phyloP scores from a whole-genome alignment of 345 rosid species.

The Angophora floribunda region DNA sequence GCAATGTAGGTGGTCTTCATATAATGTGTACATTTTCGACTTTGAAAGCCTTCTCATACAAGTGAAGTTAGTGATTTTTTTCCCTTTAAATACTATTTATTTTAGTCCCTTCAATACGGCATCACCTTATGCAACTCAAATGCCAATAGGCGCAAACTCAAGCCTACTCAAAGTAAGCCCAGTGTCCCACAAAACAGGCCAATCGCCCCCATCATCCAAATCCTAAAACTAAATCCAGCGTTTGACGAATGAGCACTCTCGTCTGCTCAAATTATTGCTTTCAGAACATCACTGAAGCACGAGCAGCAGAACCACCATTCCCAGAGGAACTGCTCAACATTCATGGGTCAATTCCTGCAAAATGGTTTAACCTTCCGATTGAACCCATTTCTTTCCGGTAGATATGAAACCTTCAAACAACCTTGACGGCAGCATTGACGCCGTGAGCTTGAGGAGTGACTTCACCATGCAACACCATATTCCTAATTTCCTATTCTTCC shows the following conservation, averaged over 20 bases:
- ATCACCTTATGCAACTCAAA: background rate
- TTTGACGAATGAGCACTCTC: background rate
- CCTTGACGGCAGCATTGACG: background rate
- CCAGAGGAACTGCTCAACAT: background rate
- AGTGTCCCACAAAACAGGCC: background rate
- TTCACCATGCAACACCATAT: background rate
- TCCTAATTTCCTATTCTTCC: background rate
- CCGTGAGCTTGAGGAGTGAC: background rate
- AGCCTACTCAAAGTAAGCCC: background rate
- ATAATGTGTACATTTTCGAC: background rate
- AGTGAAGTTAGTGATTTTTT: background rate
- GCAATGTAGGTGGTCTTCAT: background rate
- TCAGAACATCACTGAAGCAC: background rate
- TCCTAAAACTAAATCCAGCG: background rate
- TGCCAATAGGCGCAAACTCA: background rate
- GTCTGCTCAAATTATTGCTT: background rate
- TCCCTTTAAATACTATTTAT: background rate
- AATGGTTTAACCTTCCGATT: background rate
- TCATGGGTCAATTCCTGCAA: background rate
- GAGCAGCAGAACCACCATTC: background rate
- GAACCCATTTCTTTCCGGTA: background rate
- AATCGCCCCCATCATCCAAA: background rate
- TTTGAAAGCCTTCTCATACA: background rate
- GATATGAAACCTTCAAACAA: background rate
- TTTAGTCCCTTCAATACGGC: background rate